A percentile compares a stretch with the other conserved stretches of the same genome.
These are phyloP conservation scores for Kazachstania taianensis DNA, from an alignment of 805 yeast genomes.

Conservation along the genomic window DNA sequence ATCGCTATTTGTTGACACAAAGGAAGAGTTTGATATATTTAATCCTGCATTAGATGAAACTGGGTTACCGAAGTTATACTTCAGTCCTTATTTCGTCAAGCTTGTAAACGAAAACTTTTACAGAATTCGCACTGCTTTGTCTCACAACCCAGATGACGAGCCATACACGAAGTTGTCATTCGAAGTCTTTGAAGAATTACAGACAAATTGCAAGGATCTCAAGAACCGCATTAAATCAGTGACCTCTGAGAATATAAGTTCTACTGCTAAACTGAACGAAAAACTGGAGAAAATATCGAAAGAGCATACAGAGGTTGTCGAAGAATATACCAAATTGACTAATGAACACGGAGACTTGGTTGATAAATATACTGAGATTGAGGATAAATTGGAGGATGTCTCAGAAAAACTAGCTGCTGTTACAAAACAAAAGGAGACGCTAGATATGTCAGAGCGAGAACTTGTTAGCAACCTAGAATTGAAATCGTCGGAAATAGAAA, in stretches of 20 bases:
- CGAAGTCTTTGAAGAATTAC: conserved; percentile 37
- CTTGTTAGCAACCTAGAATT: conserved; percentile 31
- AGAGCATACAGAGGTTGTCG: conserved; percentile 7
- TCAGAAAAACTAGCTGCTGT: conserved; percentile 15
- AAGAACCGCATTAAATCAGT: conserved; percentile 23
- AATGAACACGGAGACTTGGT: conserved; percentile 6
- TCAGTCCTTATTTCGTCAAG: conserved; percentile 52
- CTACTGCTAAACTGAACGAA: conserved; percentile 16
- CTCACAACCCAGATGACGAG: conserved; percentile 63
- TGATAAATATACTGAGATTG: conserved; percentile 11
- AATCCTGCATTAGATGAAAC: conserved; percentile 58
- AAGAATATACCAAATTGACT: conserved; percentile 4
- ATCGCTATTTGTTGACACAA: conserved; percentile 42
- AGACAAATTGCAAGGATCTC: conserved; percentile 28
- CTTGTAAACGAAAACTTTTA: conserved; percentile 60
- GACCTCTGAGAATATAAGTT: conserved; percentile 22
- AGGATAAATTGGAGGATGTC: conserved; percentile 4
- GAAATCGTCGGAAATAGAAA: conserved; percentile 8
- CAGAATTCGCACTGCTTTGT: conserved; percentile 60
- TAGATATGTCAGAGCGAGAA: conserved; percentile 24
- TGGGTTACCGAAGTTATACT: conserved; percentile 79
- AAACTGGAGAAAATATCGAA: conserved; percentile 7
- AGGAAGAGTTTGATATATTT: conserved; percentile 38
- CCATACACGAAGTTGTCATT: conserved; percentile 59
- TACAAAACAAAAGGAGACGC: conserved; percentile 15